Percentiles rank a stretch among this genome's conserved stretches.
phyloP scores from a whole-genome alignment of 305 asterid species.

The Plantago rigida region DNA sequence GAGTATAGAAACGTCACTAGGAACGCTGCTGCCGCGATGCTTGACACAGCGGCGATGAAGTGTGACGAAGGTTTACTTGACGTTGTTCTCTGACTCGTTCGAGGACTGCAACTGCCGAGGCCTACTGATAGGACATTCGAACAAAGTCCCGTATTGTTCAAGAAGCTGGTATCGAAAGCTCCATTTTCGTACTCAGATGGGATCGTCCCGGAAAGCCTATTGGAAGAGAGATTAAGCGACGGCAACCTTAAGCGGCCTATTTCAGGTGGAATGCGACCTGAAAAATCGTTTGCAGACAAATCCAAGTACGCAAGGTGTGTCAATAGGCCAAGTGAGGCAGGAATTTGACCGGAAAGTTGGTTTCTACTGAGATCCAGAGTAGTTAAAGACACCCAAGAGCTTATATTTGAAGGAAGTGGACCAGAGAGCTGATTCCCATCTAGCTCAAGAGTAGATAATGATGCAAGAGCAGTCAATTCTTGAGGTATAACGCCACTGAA shows the following conservation, averaged over 20 bases:
- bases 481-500: conserved; percentile 50
- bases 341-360: conserved; percentile 65
- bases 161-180: conserved; percentile 54
- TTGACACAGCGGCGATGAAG: conserved; percentile 54
- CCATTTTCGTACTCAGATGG: conserved; percentile 49
- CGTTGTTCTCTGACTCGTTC: conserved; percentile 14
- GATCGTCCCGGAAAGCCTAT: conserved; percentile 54
- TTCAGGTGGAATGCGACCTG: conserved; percentile 57
- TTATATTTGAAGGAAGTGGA: conserved; percentile 42
- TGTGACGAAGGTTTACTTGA: conserved; percentile 32
- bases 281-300: conserved; percentile 55
- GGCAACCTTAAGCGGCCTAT: conserved; percentile 34
- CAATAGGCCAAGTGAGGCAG: conserved; percentile 43
- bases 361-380: conserved; percentile 48
- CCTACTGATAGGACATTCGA: conserved; percentile 40
- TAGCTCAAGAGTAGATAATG: conserved; percentile 32
- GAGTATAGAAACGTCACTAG: conserved; percentile 38
- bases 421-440: conserved; percentile 67
- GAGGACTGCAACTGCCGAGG: conserved; percentile 32
- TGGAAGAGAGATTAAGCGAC: conserved; percentile 57
- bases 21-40: conserved; percentile 41
- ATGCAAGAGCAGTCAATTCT: conserved; percentile 51
- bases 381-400: conserved; percentile 55
- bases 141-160: conserved; percentile 58
- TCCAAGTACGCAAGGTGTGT: conserved; percentile 47